Conservation (phyloP, 2,329 filamentous ascomycete genomes). For the Fusarium albosuccineum region DNA sequence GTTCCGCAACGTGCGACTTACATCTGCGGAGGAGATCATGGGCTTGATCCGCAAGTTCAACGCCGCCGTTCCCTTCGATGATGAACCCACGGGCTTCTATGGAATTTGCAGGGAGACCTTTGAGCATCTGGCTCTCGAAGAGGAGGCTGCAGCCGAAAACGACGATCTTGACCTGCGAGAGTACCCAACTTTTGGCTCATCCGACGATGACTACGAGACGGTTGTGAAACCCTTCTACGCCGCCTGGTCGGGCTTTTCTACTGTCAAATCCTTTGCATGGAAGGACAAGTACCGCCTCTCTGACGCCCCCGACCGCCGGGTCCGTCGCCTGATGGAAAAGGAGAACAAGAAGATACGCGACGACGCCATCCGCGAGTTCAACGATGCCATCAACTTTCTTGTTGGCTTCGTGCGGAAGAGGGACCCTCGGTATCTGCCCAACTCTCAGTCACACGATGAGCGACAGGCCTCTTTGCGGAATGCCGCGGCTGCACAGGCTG, state of each 20-base stretch:
- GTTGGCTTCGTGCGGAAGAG: conserved; percentile 91
- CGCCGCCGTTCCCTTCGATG: conserved; percentile 81
- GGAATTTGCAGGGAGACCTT: conserved; percentile 83
- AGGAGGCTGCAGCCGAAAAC: conserved; percentile 79
- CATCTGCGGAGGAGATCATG: conserved; percentile 83
- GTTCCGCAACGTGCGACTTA: conserved; percentile 78
- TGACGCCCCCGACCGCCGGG: conserved; percentile 87
- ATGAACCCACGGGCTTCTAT: conserved; percentile 87
- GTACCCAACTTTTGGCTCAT: conserved; percentile 87
- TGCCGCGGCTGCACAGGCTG: conserved; percentile 85
- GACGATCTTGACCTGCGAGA: conserved; percentile 70
- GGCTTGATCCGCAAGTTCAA: conserved; percentile 85
- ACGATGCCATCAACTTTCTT: conserved; percentile 88
- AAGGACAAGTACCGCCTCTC: conserved; percentile 85
- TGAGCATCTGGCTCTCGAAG: conserved; percentile 82
- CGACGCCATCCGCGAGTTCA: conserved; percentile 87
- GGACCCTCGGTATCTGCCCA: conserved; percentile 86
- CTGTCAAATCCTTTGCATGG: conserved; percentile 89
- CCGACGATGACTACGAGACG: conserved; percentile 80
- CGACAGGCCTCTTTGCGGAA: conserved; percentile 83
- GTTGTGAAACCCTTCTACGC: conserved; percentile 86
- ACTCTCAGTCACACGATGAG: conserved; percentile 82
- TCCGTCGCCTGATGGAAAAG: conserved; percentile 91
- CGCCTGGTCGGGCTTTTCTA: conserved; percentile 84
- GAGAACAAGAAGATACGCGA: conserved; percentile 90